phyloP scores from a whole-genome alignment of 768 basidiomycete species.

The Chlorophyllum brunneum region DNA sequence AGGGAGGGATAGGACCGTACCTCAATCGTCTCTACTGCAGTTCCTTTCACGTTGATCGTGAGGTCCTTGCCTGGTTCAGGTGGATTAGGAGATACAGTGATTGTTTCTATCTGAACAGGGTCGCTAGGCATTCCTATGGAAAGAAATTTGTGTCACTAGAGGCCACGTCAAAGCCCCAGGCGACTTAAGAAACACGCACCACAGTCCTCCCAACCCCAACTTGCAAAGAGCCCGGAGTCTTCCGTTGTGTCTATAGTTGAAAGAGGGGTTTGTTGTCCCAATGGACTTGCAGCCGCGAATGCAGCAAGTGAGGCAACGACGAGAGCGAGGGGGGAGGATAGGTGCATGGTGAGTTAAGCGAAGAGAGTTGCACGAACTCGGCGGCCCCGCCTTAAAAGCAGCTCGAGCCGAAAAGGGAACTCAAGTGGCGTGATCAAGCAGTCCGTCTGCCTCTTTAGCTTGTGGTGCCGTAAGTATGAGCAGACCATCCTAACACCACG shows the following conservation, averaged over 20 bases:
- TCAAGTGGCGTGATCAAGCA: neutral
- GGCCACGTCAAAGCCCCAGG: too few relatives aligned
- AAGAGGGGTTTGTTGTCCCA: constrained; percentile 14
- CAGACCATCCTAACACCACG: too few relatives aligned
- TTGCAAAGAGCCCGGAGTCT: neutral
- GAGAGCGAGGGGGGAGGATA: neutral
- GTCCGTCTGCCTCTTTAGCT: neutral
- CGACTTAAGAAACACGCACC: constrained; percentile 41
- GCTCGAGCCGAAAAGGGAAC: neutral
- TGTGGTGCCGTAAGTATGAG: too few relatives aligned
- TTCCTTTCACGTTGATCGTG: constrained; percentile 75
- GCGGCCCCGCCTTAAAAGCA: neutral
- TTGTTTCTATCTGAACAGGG: constrained; percentile 61
- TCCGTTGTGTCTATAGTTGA: constrained; percentile 12
- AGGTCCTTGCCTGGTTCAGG: constrained; percentile 83
- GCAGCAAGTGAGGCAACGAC: neutral
- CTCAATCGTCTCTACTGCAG: constrained; percentile 55
- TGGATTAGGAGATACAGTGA: constrained; percentile 78
- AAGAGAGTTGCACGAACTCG: neutral
- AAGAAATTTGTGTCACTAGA: constrained; percentile 9
- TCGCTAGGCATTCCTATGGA: constrained; percentile 41
- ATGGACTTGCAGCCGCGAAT: constrained; percentile 11
- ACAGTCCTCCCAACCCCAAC: constrained; percentile 69
- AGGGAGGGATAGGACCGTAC: constrained; percentile 32
- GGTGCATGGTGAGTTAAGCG: constrained; percentile 11